A percentile compares a stretch with the other conserved stretches of the same genome.
These are phyloP conservation scores for Coemansia sp. DNA, from an alignment of 192 early-diverging fungal genomes.

Conservation along the genomic window DNA sequence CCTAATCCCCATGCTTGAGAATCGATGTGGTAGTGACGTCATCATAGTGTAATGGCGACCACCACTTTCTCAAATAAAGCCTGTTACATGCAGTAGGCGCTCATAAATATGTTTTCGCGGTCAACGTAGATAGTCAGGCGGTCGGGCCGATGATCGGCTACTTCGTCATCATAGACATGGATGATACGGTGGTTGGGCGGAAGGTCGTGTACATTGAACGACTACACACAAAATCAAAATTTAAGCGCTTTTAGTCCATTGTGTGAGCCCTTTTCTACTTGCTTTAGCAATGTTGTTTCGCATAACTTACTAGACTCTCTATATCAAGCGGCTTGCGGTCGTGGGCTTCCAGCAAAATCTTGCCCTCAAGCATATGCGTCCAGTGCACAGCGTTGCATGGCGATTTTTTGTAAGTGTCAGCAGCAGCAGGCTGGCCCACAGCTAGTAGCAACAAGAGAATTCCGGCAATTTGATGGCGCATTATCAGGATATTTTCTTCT, in stretches of 20 bases:
- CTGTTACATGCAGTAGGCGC: constrained; percentile 36
- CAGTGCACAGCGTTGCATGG: constrained; percentile 48
- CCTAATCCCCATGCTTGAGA: neutral
- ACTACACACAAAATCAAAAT: constrained; percentile 8
- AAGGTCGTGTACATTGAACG: constrained; percentile 33
- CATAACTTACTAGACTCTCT: constrained; percentile 26
- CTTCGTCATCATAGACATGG: constrained; percentile 35
- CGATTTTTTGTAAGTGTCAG: constrained; percentile 40
- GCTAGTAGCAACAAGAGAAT: neutral
- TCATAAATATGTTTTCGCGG: constrained; percentile 49
- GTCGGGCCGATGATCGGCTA: constrained; percentile 29
- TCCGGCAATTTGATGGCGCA: neutral
- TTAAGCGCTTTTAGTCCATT: neutral
- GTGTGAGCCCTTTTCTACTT: neutral
- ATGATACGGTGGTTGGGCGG: constrained; percentile 47
- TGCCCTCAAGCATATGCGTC: constrained; percentile 45
- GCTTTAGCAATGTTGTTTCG: constrained; percentile 4
- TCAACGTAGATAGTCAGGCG: constrained; percentile 44
- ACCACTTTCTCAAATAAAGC: neutral
- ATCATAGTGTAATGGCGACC: neutral
- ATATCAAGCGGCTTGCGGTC: constrained; percentile 40
- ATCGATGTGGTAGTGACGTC: neutral
- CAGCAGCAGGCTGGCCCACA: neutral
- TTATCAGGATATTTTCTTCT: neutral
- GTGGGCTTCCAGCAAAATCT: constrained; percentile 33